Evolutionary conservation across 2,329 filamentous ascomycete species (phyloP).

Genomic region (Metarhizium anisopliae): DNA sequence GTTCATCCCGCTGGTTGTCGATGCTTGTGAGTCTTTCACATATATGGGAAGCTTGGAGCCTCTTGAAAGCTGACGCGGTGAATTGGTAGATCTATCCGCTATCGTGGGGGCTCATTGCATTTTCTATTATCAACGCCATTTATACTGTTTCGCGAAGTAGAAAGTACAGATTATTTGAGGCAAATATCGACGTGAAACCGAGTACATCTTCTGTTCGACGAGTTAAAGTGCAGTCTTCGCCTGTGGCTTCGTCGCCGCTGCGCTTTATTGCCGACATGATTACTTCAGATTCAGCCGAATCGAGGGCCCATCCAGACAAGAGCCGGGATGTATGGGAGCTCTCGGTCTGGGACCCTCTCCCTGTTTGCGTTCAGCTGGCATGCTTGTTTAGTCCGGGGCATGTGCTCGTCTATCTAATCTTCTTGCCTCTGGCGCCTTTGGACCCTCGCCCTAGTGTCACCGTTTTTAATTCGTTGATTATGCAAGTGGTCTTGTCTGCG

Average conservation of each 20-base stretch:
- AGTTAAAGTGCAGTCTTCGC: constrained; percentile 80
- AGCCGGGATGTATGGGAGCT: constrained; percentile 90
- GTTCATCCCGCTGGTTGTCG: constrained; percentile 55
- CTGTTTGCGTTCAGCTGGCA: constrained; percentile 72
- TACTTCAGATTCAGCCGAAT: constrained; percentile 61
- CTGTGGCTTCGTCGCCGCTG: constrained; percentile 68
- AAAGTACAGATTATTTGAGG: constrained; percentile 86
- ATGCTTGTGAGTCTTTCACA: constrained; percentile 35
- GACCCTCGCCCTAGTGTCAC: constrained; percentile 80
- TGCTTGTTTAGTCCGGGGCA: constrained; percentile 91
- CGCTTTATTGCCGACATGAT: constrained; percentile 63
- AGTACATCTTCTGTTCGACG: constrained; percentile 79
- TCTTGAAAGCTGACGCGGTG: background rate
- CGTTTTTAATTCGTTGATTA: constrained; percentile 70
- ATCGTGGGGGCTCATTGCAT: constrained; percentile 56
- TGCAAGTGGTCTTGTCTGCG: constrained; percentile 65
- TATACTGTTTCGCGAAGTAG: constrained; percentile 76
- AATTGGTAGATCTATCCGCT: constrained; percentile 52
- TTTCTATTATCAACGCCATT: constrained; percentile 68
- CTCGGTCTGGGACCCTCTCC: constrained; percentile 85
- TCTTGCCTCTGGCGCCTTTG: constrained; percentile 66
- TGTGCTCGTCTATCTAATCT: constrained; percentile 81
- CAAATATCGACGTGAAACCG: constrained; percentile 65
- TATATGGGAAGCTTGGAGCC: background rate
- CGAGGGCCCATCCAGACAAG: constrained; percentile 74